phyloP scores from a whole-genome alignment of 129 eudicot genomes.

The Escallonia herrerae region DNA sequence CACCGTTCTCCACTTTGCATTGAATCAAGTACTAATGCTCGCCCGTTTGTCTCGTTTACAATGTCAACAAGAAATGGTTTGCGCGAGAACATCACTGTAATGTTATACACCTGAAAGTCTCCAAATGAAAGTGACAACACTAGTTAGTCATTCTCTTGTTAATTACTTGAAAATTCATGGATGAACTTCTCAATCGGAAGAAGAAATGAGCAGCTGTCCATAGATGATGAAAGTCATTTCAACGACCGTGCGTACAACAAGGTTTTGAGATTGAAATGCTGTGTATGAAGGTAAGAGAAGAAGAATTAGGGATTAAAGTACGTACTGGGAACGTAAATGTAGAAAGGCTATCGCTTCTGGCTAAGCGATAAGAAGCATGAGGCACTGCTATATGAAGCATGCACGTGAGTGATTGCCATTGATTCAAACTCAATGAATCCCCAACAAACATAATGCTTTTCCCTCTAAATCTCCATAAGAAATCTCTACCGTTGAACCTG shows the following conservation, averaged over 20 bases:
- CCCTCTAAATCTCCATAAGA: constrained; percentile 42
- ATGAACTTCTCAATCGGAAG: too few species aligned
- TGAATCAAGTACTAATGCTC: constrained; percentile 28
- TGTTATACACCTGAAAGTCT: constrained; percentile 21
- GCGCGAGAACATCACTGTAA: constrained; percentile 19
- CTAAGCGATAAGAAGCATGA: constrained; percentile 10
- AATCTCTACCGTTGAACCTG: constrained; percentile 53
- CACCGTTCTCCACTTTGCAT: constrained; percentile 14
- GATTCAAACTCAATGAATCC: constrained; percentile 54
- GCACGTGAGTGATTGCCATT: constrained; percentile 61
- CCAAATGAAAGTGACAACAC: background rate
- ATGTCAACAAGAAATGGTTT: constrained; percentile 29
- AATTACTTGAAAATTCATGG: too few species aligned
- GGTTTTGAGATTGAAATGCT: too few species aligned
- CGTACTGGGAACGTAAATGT: constrained; percentile 10
- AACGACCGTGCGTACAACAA: too few species aligned
- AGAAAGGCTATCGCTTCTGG: background rate
- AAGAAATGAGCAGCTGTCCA: too few species aligned
- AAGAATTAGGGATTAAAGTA: too few species aligned
- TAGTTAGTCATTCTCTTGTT: too few species aligned
- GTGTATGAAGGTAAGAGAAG: too few species aligned
- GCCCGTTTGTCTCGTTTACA: constrained; percentile 15
- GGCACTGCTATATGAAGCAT: constrained; percentile 45
- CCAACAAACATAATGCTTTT: constrained; percentile 58
- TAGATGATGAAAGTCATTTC: too few species aligned